These are phyloP conservation scores for Kwoniella heveanensis DNA, from an alignment of 768 basidiomycete species.

Conservation along the genomic window DNA sequence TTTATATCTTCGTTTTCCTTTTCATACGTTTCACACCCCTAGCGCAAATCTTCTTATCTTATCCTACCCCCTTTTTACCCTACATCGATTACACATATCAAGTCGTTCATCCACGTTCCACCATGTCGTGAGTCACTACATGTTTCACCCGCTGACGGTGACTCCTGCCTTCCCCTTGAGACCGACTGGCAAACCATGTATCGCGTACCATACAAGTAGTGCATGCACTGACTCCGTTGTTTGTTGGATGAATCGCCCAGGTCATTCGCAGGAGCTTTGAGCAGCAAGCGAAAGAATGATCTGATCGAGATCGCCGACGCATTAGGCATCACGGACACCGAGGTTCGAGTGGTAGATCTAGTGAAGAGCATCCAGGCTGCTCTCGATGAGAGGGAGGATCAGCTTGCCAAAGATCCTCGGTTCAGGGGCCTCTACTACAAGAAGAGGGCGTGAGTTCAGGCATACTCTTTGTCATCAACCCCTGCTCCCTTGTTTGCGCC, in stretches of 20 bases:
- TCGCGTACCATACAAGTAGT: no score
- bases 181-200: no score
- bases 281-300: constrained; percentile 41
- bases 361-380: constrained; percentile 39
- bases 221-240: background rate
- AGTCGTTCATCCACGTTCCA: background rate
- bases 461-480: no score
- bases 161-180: background rate
- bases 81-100: background rate
- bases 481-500: no score
- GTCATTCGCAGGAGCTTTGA: constrained; percentile 33
- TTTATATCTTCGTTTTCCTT: background rate
- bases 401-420: constrained; percentile 22
- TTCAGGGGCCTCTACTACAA: constrained; percentile 50
- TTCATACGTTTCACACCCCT: background rate
- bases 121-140: constrained; percentile 19
- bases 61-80: background rate
- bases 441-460: constrained; percentile 21
- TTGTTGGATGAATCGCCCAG: no score
- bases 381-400: constrained; percentile 40
- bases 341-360: constrained; percentile 34
- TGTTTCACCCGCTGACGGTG: background rate
- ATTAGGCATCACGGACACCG: constrained; percentile 30
- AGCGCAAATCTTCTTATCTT: background rate
- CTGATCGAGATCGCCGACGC: constrained; percentile 46